A percentile compares a stretch with the other conserved stretches of the same genome.
Conservation (phyloP, 768 basidiomycete genomes). For the Termitomyces eurrhizus region DNA sequence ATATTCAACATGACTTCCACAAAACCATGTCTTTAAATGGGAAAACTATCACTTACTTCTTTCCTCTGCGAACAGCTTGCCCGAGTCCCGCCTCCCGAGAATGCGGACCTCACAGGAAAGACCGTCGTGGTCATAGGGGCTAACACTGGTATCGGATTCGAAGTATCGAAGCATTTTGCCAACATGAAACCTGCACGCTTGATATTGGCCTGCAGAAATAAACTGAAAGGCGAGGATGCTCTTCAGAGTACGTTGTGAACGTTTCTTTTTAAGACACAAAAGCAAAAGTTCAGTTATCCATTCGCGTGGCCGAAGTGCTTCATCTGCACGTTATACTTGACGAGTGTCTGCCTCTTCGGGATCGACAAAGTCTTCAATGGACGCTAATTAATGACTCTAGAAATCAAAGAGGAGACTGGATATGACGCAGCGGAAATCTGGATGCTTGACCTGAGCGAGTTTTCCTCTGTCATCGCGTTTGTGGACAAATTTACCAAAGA, state of each 20-base stretch:
- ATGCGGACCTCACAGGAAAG: slow-evolving; percentile 37
- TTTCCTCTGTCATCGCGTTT: slow-evolving; percentile 37
- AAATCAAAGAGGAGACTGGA: slow-evolving; percentile 27
- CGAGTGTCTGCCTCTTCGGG: neutral
- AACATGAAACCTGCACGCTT: slow-evolving; percentile 36
- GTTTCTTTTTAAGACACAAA: too few species aligned
- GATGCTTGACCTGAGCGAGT: slow-evolving; percentile 37
- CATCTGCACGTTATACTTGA: neutral
- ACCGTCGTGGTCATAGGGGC: slow-evolving; percentile 46
- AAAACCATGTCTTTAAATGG: slow-evolving; percentile 12
- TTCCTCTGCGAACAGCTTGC: slow-evolving; percentile 20
- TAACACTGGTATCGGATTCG: slow-evolving; percentile 48
- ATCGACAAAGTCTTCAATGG: neutral
- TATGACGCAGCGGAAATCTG: slow-evolving; percentile 32
- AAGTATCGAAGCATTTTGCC: slow-evolving; percentile 43
- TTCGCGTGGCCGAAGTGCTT: neutral
- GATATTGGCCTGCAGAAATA: slow-evolving; percentile 35
- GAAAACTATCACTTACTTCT: slow-evolving; percentile 11
- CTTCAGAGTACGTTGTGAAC: slow-evolving; percentile 26
- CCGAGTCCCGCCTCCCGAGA: slow-evolving; percentile 24
- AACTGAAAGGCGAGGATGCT: slow-evolving; percentile 31
- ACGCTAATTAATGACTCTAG: slow-evolving; percentile 11
- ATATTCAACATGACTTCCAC: neutral
- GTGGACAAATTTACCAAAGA: slow-evolving; percentile 29
- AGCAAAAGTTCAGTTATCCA: too few species aligned